Conservation (phyloP, 129 eudicot genomes). For the Gnaphalium uliginosum region DNA sequence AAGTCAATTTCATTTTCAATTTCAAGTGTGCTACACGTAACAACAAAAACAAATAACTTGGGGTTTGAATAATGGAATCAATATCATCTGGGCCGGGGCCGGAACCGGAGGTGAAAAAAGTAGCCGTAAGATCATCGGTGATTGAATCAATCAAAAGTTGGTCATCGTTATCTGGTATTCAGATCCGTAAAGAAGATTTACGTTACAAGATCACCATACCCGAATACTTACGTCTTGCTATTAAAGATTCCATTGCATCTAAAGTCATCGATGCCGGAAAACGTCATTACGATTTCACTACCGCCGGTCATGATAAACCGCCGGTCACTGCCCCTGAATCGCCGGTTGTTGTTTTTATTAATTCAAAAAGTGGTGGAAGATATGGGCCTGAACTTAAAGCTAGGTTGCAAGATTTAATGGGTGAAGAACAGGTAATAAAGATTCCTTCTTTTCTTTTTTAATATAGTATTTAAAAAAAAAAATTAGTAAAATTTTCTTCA, state of each 20-base stretch:
- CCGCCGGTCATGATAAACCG: slow-evolving; percentile 29
- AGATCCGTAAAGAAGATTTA: slow-evolving; percentile 60
- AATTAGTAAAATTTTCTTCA: neutral
- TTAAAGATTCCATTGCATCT: slow-evolving; percentile 55
- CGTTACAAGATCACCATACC: slow-evolving; percentile 59
- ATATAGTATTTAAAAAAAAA: too few species aligned
- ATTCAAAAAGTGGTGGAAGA: slow-evolving; percentile 88
- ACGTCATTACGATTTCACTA: slow-evolving; percentile 34
- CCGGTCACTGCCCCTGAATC: slow-evolving; percentile 40
- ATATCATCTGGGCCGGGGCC: slow-evolving; percentile 32
- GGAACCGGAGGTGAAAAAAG: slow-evolving; percentile 32
- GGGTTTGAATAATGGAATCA: slow-evolving; percentile 32
- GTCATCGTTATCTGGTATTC: slow-evolving; percentile 56
- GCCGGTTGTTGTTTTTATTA: slow-evolving; percentile 79
- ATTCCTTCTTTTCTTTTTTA: neutral
- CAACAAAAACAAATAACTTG: neutral
- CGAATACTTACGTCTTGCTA: slow-evolving; percentile 65
- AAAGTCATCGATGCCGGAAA: slow-evolving; percentile 50
- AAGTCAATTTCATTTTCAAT: slow-evolving; percentile 7
- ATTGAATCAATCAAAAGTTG: slow-evolving; percentile 68
- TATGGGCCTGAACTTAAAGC: slow-evolving; percentile 72
- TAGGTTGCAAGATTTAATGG: slow-evolving; percentile 71
- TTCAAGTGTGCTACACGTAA: slow-evolving; percentile 16
- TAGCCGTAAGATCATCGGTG: slow-evolving; percentile 59
- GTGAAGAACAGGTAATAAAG: slow-evolving; percentile 78